phyloP scores from a whole-genome alignment of 2,329 filamentous ascomycete species.

The Plectosphaerella sp. region DNA sequence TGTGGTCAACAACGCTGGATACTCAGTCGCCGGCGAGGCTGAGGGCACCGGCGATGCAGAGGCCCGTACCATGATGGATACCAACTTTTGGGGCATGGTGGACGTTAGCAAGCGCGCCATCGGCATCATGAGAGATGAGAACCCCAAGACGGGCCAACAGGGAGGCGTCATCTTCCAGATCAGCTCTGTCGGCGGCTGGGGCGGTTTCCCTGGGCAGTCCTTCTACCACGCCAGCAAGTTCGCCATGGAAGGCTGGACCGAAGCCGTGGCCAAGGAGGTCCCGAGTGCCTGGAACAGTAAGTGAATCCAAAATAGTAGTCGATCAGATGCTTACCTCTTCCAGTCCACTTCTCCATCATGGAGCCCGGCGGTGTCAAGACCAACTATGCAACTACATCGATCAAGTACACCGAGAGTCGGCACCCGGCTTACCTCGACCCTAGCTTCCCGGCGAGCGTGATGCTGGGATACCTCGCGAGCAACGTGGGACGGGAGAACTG shows the following conservation, averaged over 20 bases:
- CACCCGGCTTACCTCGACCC: slow-evolving; percentile 31
- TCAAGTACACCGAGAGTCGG: slow-evolving; percentile 10
- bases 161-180: slow-evolving; percentile 52
- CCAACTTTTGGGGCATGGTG: slow-evolving; percentile 36
- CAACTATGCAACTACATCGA: slow-evolving; percentile 21
- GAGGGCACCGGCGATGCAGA: not conserved
- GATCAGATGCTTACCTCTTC: not conserved
- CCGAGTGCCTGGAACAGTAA: slow-evolving; percentile 35
- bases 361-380: slow-evolving; percentile 35
- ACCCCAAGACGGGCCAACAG: slow-evolving; percentile 16
- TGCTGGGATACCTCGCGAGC: slow-evolving; percentile 2
- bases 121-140: slow-evolving; percentile 31
- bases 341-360: slow-evolving; percentile 34
- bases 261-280: slow-evolving; percentile 38
- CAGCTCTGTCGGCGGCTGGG: slow-evolving; percentile 44
- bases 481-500: not conserved
- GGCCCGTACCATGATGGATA: slow-evolving; percentile 24
- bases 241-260: slow-evolving; percentile 41
- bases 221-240: slow-evolving; percentile 39
- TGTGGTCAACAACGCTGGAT: slow-evolving; percentile 10
- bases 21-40: not conserved
- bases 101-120: slow-evolving; percentile 30
- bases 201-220: slow-evolving; percentile 25
- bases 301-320: slow-evolving; percentile 4
- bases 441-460: slow-evolving; percentile 22